Conservation (phyloP, 495 filamentous ascomycete genomes). For the Lepidopterella palustris region DNA sequence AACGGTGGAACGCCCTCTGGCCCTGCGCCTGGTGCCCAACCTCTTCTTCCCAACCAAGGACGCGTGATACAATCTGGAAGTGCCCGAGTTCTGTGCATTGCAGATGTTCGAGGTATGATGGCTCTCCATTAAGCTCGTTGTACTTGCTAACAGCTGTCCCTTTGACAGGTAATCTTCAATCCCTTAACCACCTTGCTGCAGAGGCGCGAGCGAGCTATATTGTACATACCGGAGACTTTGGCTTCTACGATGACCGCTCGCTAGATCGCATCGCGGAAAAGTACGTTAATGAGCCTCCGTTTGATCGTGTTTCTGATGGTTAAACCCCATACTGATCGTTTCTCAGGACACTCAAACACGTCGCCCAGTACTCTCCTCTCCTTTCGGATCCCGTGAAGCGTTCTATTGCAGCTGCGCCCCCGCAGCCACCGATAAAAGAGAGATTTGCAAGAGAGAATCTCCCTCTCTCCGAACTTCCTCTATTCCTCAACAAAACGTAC, state of each 20-base stretch:
- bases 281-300: constrained; percentile 52
- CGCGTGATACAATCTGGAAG: constrained; percentile 77
- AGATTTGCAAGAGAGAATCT: constrained; percentile 73
- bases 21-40: constrained; percentile 38
- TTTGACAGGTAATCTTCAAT: constrained; percentile 77
- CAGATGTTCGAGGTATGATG: constrained; percentile 86
- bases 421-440: constrained; percentile 66
- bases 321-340: constrained; percentile 2
- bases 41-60: constrained; percentile 58
- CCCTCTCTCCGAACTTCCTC: constrained; percentile 90
- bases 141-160: constrained; percentile 27
- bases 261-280: constrained; percentile 98
- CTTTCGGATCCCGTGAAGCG: constrained; percentile 84
- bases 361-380: constrained; percentile 95
- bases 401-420: constrained; percentile 60
- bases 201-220: constrained; percentile 91
- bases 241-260: constrained; percentile 96
- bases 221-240: constrained; percentile 97
- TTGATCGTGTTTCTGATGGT: background rate
- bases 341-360: constrained; percentile 88
- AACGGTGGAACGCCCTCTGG: constrained; percentile 38
- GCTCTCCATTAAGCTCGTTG: constrained; percentile 9
- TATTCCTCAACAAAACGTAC: constrained; percentile 78
- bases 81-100: constrained; percentile 85
- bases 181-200: constrained; percentile 91